phyloP scores from a whole-genome alignment of 148 eudicot species.

The Fagopyrum esculentum region DNA sequence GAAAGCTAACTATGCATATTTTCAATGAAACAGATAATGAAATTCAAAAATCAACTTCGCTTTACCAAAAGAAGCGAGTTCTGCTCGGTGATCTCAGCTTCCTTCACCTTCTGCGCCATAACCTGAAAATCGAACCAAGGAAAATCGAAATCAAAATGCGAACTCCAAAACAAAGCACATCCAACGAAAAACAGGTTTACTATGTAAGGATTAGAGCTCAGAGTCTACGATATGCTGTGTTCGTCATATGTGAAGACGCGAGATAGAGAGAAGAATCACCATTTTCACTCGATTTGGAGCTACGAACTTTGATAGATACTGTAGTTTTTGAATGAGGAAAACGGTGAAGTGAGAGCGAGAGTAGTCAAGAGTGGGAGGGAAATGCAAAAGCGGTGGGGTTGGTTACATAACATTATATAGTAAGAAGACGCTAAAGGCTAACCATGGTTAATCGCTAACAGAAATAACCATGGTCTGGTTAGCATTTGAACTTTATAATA shows the following conservation, averaged over 20 bases:
- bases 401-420: neutral
- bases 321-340: neutral
- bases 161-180: neutral
- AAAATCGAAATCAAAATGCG: neutral
- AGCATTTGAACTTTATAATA: neutral
- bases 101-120: conserved; percentile 67
- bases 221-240: neutral
- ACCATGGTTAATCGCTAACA: conserved; percentile 5
- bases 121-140: conserved; percentile 30
- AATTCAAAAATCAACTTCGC: neutral
- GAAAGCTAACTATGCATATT: neutral
- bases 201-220: neutral
- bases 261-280: conserved; percentile 13
- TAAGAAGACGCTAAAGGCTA: neutral
- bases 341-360: neutral
- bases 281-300: conserved; percentile 10
- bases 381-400: neutral
- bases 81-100: conserved; percentile 86
- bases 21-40: neutral
- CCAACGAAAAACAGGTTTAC: neutral
- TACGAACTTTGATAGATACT: neutral
- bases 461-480: conserved; percentile 11
- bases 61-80: conserved; percentile 82
- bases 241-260: neutral
- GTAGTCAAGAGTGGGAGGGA: neutral